Percentiles rank a stretch among this genome's conserved stretches.
Evolutionary conservation across 768 basidiomycete genomes (phyloP).

Genomic region (Mrakia blollopis): DNA sequence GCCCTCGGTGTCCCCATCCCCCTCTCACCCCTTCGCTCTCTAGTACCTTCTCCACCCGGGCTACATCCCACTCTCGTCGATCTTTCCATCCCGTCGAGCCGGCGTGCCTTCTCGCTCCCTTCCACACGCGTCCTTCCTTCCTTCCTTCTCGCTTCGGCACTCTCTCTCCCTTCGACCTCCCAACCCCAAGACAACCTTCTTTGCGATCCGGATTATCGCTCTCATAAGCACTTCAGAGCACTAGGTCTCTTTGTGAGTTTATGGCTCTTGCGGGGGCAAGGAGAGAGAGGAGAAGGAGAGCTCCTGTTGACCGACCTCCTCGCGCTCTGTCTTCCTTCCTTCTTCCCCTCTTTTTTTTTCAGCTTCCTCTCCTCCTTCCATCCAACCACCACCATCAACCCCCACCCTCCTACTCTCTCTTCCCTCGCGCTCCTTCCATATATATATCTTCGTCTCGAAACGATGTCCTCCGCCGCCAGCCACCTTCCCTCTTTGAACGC

Average conservation of each 20-base stretch:
- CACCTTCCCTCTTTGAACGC: not conserved
- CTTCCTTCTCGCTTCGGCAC: not conserved
- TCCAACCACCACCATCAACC: not conserved
- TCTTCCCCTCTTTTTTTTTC: not conserved
- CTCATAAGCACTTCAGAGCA: not conserved
- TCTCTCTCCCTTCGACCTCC: not conserved
- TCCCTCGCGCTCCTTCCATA: not conserved
- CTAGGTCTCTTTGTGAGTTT: not conserved
- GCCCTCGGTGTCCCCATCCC: not conserved
- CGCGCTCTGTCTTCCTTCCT: not conserved
- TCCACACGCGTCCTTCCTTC: not conserved
- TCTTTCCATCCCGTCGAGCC: no score
- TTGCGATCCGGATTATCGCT: not conserved
- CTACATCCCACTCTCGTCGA: not conserved
- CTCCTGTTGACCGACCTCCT: not conserved
- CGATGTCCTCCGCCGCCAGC: not conserved
- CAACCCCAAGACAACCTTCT: not conserved
- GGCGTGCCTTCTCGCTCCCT: not conserved
- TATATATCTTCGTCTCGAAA: not conserved
- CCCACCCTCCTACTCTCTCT: not conserved
- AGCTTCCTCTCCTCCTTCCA: not conserved
- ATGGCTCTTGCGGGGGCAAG: not conserved
- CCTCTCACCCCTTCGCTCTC: no score
- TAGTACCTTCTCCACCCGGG: not conserved
- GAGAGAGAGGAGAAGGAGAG: not conserved